phyloP scores from a whole-genome alignment of 805 yeast genomes.

The Candida caryicola region DNA sequence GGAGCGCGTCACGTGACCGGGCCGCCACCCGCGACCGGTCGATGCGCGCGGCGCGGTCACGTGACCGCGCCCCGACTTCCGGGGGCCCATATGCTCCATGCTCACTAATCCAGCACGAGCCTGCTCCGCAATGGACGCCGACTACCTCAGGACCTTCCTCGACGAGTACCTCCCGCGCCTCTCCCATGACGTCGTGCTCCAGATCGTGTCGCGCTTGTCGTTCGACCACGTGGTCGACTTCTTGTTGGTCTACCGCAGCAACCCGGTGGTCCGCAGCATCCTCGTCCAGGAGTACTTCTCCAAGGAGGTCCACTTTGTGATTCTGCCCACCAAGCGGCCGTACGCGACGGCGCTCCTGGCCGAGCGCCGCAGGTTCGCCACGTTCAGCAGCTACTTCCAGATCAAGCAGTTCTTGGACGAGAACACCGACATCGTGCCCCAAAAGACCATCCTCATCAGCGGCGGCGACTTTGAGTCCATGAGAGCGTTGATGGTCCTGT shows the following conservation, averaged over 20 bases:
- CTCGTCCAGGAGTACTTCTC: constrained; percentile 26
- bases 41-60: background rate
- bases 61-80: constrained; percentile 1
- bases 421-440: constrained; percentile 29
- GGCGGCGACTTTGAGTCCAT: constrained; percentile 32
- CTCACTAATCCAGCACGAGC: constrained; percentile 1
- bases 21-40: too few relatives aligned
- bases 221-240: constrained; percentile 22
- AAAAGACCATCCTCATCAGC: constrained; percentile 23
- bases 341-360: constrained; percentile 7
- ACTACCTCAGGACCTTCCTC: constrained; percentile 7
- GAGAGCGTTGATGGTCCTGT: constrained; percentile 20
- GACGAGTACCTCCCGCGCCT: constrained; percentile 12
- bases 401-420: constrained; percentile 30
- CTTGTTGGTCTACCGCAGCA: constrained; percentile 15
- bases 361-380: constrained; percentile 7
- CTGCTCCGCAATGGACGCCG: background rate
- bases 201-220: constrained; percentile 18
- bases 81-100: background rate
- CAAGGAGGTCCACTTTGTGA: constrained; percentile 32
- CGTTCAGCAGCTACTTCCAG: constrained; percentile 25
- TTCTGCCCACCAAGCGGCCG: constrained; percentile 30
- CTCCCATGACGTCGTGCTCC: constrained; percentile 22
- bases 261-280: constrained; percentile 16
- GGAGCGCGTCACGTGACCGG: too few relatives aligned